Conservation (phyloP, 345 rosid genomes). For the Aegle marmelos region DNA sequence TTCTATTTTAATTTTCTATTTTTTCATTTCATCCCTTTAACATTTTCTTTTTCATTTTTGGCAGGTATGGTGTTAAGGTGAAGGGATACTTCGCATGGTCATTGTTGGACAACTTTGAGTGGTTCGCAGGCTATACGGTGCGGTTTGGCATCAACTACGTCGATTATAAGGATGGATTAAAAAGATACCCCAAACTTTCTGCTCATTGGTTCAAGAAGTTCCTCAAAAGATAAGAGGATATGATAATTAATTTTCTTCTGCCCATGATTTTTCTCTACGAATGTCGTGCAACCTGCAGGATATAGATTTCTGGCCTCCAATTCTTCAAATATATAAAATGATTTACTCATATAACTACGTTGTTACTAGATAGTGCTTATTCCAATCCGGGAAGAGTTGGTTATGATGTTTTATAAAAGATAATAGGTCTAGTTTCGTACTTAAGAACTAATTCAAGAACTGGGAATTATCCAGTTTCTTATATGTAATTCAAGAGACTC, state of each 20-base stretch:
- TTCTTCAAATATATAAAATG: not conserved
- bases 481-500: too few relatives aligned
- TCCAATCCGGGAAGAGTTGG: too few relatives aligned
- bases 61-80: conserved; percentile 29
- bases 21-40: not conserved
- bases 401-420: too few relatives aligned
- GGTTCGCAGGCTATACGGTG: conserved; percentile 36
- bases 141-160: conserved; percentile 45
- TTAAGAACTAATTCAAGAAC: too few relatives aligned
- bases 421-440: too few relatives aligned
- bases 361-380: too few relatives aligned
- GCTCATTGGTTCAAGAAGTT: conserved; percentile 31
- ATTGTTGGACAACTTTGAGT: conserved; percentile 52
- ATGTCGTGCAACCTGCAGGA: not conserved
- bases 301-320: not conserved
- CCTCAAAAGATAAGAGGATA: conserved; percentile 20
- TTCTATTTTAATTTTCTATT: not conserved
- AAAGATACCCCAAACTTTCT: conserved; percentile 32
- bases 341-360: too few relatives aligned
- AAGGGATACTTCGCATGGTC: conserved; percentile 60
- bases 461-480: too few relatives aligned
- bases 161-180: conserved; percentile 33
- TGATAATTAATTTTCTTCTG: not conserved
- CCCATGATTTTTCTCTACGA: not conserved
- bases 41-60: not conserved